Conservation (phyloP, 345 rosid genomes). For the Citrus unshiu region DNA sequence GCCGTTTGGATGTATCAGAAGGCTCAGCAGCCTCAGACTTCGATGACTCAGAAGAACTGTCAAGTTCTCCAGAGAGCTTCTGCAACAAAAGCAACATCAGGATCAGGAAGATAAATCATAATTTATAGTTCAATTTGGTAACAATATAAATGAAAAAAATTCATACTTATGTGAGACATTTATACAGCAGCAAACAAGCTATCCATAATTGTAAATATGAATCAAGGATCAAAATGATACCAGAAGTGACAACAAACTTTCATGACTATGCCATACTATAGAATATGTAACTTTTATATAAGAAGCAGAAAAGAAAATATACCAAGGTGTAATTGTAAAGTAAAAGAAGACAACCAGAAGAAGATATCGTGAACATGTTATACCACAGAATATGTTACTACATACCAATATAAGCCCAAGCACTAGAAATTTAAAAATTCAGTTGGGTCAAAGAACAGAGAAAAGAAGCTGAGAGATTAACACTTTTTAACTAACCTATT, state of each 20-base stretch:
- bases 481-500: not conserved
- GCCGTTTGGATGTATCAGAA: conserved; percentile 50
- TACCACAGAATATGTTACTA: not conserved
- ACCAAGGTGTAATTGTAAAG: not conserved
- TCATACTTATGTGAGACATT: not conserved
- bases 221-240: not conserved
- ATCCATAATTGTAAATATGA: not conserved
- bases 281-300: not conserved
- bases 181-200: not conserved
- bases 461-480: conserved; percentile 1
- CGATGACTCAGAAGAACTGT: conserved; percentile 40
- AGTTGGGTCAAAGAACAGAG: not conserved
- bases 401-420: not conserved
- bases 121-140: not conserved
- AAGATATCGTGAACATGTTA: not conserved
- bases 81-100: conserved; percentile 26
- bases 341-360: not conserved
- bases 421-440: not conserved
- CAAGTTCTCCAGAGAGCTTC: conserved; percentile 70
- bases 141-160: not conserved
- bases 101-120: conserved; percentile 17
- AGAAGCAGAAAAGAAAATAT: not conserved
- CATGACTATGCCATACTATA: not conserved
- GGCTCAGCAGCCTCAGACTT: conserved; percentile 50
- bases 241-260: not conserved